Evolutionary conservation across 495 filamentous ascomycete species (phyloP).

Genomic region (Penicillium robsamsonii): DNA sequence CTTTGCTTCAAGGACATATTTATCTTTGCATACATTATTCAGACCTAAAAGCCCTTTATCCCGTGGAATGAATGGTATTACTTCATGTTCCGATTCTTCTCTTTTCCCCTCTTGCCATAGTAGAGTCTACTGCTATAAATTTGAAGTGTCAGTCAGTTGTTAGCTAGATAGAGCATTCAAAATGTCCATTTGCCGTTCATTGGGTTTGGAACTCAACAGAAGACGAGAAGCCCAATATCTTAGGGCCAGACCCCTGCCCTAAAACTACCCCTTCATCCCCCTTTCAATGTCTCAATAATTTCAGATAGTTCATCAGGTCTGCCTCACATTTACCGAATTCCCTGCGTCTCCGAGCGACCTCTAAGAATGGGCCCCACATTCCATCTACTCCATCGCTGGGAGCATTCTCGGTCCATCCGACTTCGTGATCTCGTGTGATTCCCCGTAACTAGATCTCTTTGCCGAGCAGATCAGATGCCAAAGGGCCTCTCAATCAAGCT

Average conservation of each 20-base stretch:
- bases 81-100: too few species aligned
- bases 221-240: not conserved
- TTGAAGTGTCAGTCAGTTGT: not conserved
- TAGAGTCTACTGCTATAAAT: not conserved
- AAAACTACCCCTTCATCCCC: not conserved
- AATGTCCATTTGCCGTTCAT: not conserved
- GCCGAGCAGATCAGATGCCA: not conserved
- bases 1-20: slow-evolving; percentile 10
- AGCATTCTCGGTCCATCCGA: slow-evolving; percentile 18
- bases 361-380: slow-evolving; percentile 24
- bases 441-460: slow-evolving; percentile 2
- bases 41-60: not conserved
- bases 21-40: slow-evolving; percentile 7
- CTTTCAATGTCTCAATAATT: slow-evolving; percentile 2
- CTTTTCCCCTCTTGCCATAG: not conserved
- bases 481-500: slow-evolving; percentile 2
- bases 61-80: not conserved
- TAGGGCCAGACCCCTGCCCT: not conserved
- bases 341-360: slow-evolving; percentile 7
- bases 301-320: not conserved
- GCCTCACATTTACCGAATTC: slow-evolving; percentile 2
- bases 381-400: slow-evolving; percentile 9
- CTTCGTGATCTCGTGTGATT: slow-evolving; percentile 8
- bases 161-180: not conserved
- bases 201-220: not conserved